Evolutionary conservation across 2,329 filamentous ascomycete species (phyloP), one percentile per base, ranked within the genome.

Genomic region (Falciphora oryzae): DNA sequence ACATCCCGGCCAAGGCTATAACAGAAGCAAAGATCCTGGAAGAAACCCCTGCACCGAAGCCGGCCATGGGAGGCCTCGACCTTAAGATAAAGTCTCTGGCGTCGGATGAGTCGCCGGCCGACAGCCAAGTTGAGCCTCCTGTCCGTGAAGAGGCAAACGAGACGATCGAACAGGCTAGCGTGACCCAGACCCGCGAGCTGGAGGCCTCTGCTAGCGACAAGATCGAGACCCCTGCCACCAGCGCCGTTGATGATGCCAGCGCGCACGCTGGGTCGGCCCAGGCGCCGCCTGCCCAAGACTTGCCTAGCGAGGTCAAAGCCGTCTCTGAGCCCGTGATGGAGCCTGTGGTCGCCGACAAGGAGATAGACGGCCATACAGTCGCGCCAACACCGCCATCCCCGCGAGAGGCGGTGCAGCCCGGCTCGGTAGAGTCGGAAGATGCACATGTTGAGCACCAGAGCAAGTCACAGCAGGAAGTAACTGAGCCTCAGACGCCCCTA

Each of bases 61-160:
- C 62, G 6, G 35, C 57, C 18, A 44, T 63, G 27, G 62, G 29
- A 27, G 38, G 32, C 53, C 56, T 53, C 22, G 56, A 50, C 14
- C 57, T 53, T 16, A 58, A 44, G 16, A 58, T 63, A 31, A 63
- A 63, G 31, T 58, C 62, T 11, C 53, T 58, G 3, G 62, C 57
- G 13, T 28, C 44, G 27, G 8, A 53, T 22, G 44, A 62, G 31
- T n/a, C 50, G 44, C 38, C 61, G 10, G 53, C 14, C 14, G n/a
- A 57, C 28, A 56, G 14, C 28, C 35, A 62, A 13, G 44, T 14
- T 2, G 61, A 57, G 16, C 18, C 22, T n/a, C 44, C 44, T n/a
- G 44, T 53, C n/a, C 18, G 2, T 8, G 18, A 53, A 53, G n/a
- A 53, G 22, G 44, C 44, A 10, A 25, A 25, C 7, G 44, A 10